Evolutionary conservation across 352 stramenopile genomes (phyloP).

Genomic region (Phytopythium aichiense): DNA sequence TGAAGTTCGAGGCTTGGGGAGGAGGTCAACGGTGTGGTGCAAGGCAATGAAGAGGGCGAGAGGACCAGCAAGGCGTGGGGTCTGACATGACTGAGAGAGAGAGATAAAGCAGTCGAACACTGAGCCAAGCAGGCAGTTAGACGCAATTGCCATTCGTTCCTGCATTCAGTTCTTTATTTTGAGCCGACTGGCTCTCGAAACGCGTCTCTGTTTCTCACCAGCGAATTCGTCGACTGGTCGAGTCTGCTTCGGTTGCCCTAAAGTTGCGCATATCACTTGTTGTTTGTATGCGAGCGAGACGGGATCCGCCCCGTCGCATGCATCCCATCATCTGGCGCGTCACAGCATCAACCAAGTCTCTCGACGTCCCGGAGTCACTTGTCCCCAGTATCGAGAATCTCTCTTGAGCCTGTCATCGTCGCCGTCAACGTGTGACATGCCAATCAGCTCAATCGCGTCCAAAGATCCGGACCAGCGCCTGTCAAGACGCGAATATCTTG

Average conservation of each 20-base stretch:
- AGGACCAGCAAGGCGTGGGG: background rate
- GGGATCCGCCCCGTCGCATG: conserved; percentile 1
- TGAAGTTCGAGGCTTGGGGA: background rate
- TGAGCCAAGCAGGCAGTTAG: background rate
- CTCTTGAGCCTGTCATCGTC: background rate
- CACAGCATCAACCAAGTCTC: conserved; percentile 1
- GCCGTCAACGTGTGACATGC: background rate
- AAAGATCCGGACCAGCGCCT: background rate
- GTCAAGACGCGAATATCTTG: background rate
- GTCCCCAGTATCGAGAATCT: background rate
- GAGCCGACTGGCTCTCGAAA: background rate
- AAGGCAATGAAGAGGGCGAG: background rate
- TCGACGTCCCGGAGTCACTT: background rate
- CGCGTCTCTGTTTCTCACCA: background rate
- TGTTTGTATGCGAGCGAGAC: background rate
- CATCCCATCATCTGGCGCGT: background rate
- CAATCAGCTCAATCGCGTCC: background rate
- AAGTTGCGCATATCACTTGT: background rate
- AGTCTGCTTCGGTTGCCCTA: background rate
- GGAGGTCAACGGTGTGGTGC: background rate
- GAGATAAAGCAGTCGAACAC: background rate
- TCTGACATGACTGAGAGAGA: background rate
- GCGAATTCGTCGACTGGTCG: background rate
- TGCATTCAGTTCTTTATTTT: background rate
- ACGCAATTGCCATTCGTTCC: background rate